These are phyloP conservation scores for Aphanomyces euteiches DNA, from an alignment of 352 stramenopile genomes.

Conservation along the genomic window DNA sequence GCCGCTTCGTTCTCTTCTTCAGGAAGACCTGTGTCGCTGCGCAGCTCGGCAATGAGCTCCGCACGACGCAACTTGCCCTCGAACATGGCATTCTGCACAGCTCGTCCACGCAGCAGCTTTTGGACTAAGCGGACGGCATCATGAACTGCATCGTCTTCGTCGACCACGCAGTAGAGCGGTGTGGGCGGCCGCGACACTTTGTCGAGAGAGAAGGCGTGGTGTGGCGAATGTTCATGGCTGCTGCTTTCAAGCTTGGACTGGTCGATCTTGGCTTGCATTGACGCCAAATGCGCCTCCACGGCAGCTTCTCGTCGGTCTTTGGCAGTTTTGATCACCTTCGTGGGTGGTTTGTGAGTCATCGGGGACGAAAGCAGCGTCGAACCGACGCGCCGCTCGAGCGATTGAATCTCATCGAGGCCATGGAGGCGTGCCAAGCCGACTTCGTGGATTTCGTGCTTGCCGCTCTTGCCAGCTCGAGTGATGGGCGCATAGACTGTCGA, in stretches of 20 bases:
- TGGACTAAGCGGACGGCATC: conserved; percentile 81
- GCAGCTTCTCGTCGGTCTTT: conserved; percentile 74
- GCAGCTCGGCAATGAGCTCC: conserved; percentile 87
- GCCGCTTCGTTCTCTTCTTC: conserved; percentile 43
- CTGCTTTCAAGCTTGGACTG: conserved; percentile 45
- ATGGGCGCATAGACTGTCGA: conserved; percentile 83
- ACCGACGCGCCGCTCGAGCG: conserved; percentile 62
- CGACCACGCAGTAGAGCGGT: conserved; percentile 52
- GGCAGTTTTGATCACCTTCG: conserved; percentile 56
- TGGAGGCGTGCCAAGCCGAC: conserved; percentile 49
- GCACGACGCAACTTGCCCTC: conserved; percentile 83
- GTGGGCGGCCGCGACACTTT: conserved; percentile 69
- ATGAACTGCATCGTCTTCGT: conserved; percentile 49
- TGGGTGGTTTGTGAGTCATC: conserved; percentile 45
- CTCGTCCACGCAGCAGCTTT: conserved; percentile 82
- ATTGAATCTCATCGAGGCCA: conserved; percentile 51
- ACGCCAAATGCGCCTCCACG: conserved; percentile 76
- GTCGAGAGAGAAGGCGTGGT: conserved; percentile 28
- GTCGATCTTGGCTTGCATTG: conserved; percentile 85
- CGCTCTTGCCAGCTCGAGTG: conserved; percentile 56
- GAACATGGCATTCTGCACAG: conserved; percentile 93
- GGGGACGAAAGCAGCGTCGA: conserved; percentile 45
- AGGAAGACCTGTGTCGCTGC: conserved; percentile 43
- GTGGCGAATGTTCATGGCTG: neutral
- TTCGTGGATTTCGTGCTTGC: conserved; percentile 44